A percentile compares a stretch with the other conserved stretches of the same genome.
These are phyloP conservation scores for Bolboschoenoplectus hybrid DNA, from an alignment of 202 grass and related monocot species.

Conservation along the genomic window DNA sequence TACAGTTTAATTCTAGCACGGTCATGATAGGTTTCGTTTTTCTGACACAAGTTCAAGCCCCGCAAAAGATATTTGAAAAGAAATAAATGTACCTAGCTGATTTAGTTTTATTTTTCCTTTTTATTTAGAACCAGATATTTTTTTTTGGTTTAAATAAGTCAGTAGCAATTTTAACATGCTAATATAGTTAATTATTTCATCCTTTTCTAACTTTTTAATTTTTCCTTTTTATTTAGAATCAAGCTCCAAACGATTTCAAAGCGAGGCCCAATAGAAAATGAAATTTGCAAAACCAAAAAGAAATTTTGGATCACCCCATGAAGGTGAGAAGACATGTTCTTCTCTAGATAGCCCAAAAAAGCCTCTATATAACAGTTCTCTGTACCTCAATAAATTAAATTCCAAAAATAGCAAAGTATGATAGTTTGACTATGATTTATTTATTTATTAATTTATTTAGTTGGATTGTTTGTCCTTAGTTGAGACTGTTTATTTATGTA, in stretches of 20 bases:
- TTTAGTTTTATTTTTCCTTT: not conserved
- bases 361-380: not conserved
- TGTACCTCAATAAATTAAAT: constrained; percentile 4
- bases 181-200: constrained; percentile 2
- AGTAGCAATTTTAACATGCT: not conserved
- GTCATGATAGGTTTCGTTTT: too few species aligned
- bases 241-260: constrained; percentile 21
- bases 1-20: too few species aligned
- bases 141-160: not conserved
- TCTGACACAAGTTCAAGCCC: too few species aligned
- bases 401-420: not conserved
- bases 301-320: constrained; percentile 4
- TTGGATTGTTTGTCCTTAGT: too few species aligned
- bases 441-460: not conserved
- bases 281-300: not conserved
- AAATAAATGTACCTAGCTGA: not conserved
- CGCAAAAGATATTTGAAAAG: too few species aligned
- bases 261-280: not conserved
- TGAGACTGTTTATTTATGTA: too few species aligned
- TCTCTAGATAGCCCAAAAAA: not conserved
- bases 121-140: not conserved
- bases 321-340: not conserved
- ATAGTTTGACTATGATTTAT: not conserved
- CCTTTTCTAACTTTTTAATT: not conserved
- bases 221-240: not conserved